These are phyloP conservation scores for Pistacia vera DNA, from an alignment of 345 rosid species.

Conservation along the genomic window DNA sequence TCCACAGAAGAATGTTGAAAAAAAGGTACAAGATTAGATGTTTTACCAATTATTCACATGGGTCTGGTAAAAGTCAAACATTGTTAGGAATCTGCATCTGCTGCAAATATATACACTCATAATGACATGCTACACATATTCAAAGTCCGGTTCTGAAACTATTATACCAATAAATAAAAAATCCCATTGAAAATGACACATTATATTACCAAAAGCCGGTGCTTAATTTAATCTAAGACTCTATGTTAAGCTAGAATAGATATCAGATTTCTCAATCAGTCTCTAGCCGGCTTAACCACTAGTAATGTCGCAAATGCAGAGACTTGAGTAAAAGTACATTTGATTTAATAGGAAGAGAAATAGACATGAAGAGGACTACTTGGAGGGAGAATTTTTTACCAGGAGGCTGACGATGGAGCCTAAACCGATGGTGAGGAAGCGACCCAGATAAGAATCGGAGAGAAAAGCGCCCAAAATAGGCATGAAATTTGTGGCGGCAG, in stretches of 20 bases:
- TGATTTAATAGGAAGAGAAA: neutral
- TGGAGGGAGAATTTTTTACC: conserved; percentile 38
- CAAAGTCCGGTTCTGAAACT: neutral
- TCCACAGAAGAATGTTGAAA: neutral
- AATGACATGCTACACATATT: neutral
- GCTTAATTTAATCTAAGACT: neutral
- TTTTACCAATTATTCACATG: neutral
- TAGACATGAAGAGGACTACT: neutral
- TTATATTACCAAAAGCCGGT: neutral
- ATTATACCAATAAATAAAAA: neutral
- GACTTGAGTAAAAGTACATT: neutral
- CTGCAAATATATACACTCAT: neutral
- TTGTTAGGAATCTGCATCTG: neutral
- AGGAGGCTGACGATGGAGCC: conserved; percentile 64
- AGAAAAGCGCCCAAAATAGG: conserved; percentile 75
- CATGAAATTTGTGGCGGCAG: conserved; percentile 62
- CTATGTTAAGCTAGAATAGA: neutral
- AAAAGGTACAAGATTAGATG: neutral
- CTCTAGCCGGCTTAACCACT: neutral
- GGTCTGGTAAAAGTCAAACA: neutral
- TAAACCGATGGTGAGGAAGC: conserved; percentile 63
- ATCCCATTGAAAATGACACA: neutral
- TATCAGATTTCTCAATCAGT: neutral
- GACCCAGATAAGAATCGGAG: conserved; percentile 75
- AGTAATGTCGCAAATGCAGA: neutral